phyloP scores from a whole-genome alignment of 2,329 filamentous ascomycete species.

The Arthroderma sp. region DNA sequence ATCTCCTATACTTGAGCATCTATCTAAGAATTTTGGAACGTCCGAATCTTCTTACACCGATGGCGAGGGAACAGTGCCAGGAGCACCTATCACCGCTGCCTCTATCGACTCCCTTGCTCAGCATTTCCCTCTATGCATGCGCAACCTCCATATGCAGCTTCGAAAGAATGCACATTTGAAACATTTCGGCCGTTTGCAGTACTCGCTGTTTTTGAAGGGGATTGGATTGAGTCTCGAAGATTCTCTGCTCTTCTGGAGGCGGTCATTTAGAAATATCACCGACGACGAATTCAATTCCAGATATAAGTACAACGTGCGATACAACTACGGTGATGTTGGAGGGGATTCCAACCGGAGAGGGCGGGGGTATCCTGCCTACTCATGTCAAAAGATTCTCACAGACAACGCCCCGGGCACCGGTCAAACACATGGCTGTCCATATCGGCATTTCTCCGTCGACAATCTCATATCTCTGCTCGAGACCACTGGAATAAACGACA shows the following conservation, averaged over 20 bases:
- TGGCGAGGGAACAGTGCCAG: constrained; percentile 50
- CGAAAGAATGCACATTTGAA: constrained; percentile 84
- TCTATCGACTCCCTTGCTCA: constrained; percentile 67
- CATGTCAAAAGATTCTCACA: constrained; percentile 86
- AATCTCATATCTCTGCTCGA: constrained; percentile 70
- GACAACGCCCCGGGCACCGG: constrained; percentile 77
- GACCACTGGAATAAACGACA: constrained; percentile 64
- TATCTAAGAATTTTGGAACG: constrained; percentile 92
- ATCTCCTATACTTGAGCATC: constrained; percentile 58
- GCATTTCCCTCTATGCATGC: constrained; percentile 90
- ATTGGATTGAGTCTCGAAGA: constrained; percentile 88
- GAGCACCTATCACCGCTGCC: constrained; percentile 61
- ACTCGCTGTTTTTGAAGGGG: constrained; percentile 91
- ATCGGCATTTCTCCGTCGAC: constrained; percentile 79
- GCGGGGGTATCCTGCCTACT: constrained; percentile 78
- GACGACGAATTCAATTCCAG: constrained; percentile 97
- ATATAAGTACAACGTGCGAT: constrained; percentile 94
- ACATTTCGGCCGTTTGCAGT: constrained; percentile 85
- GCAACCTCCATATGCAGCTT: constrained; percentile 71
- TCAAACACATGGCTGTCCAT: constrained; percentile 91
- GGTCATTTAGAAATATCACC: constrained; percentile 69
- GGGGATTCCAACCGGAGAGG: constrained; percentile 79
- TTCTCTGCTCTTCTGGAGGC: constrained; percentile 81
- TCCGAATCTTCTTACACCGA: constrained; percentile 71
- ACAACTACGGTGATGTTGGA: constrained; percentile 87